Evolutionary conservation across 2,329 filamentous ascomycete genomes (phyloP), one percentile per base, ranked within the genome.

Genomic region (Cordyceps tenuipes): DNA sequence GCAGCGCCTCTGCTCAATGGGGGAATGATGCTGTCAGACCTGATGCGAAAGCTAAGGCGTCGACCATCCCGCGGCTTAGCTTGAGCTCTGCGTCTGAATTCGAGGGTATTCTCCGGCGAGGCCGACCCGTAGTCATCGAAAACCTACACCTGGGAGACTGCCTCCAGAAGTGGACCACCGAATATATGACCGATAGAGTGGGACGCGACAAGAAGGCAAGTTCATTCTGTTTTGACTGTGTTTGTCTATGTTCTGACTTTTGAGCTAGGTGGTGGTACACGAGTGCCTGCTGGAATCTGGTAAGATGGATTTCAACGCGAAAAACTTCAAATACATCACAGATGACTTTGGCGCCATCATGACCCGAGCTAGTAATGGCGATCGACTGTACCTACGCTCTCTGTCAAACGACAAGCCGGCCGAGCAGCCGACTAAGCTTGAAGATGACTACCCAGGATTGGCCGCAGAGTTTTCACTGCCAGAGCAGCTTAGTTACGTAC

Each of bases 271-370:
- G 15, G 78, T 91, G 12, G 82, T 95, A 5, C 91, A 96, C 67
- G 82, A 89, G 64, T 84, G 87, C 21, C 72, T 77, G 7, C 60
- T 57, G 31, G 65, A 72, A 26, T 79, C 77, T 5, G 77, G 82
- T 34, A 82, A 82, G 50, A 91, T 96, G 87, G 87, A 90, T 65
- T 96, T 96, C 68, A 85, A 85, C 61, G 77, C 79, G 50, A 96
- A 95, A 72, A 95, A 96, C 71, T 96, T 96, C 69, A 74, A 76
- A 43, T 96, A 96, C 69, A 77, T 81, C 9, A 89, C 84, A 4
- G 85, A 86, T 63, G 68, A 76, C 2, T 90, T 96, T 65, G 81
- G 79, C 1, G 73, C 79, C 0, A 91, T 96, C 69, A 76, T 92
- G 55, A 71, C 82, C 39, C 79, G 82, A 55, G 82, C 85, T 19